Base-by-base conservation (phyloP, 148 eudicot genomes). In the Polygonum maritimum region DNA sequence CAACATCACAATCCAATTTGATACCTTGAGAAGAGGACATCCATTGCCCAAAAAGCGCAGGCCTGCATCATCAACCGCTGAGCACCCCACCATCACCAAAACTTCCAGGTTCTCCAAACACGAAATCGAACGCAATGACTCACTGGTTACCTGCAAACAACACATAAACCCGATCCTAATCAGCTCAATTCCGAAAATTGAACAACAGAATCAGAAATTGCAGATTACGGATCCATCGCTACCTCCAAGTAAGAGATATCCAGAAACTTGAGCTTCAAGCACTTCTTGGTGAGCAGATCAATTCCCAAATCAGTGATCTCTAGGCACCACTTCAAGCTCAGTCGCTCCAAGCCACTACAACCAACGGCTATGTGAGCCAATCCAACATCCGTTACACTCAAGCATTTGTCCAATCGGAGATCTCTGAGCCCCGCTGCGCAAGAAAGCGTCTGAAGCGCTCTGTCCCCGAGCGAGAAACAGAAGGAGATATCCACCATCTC, bases 1-100 rank as follows among this genome's bases (percentile, higher is more conserved):
- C 26, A 44, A 2, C 1, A 31, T 3, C 16, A 72, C 33, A 9
- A 45, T 26, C 49, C 33, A 72, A 72, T 10, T 44, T 15, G 33
- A 22, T 72, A 92, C 97, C 94, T 88, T 88, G 79, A 92, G 94
- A n/a, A 85, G 86, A 81, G 94, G 87, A 69, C 97, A 89, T 21
- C 91, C 94, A 58, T 78, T 65, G 72, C 85, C 89, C 54, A 92
- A 80, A 75, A 85, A 82, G 48, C 41, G 70, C 85, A 92, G 73
- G n/a, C 92, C 97, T 48, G 21, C 73, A 84, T 92, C 94, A 83
- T 88, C 89, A 73, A 92, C 81, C 44, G 75, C 48, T 39, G 82
- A 81, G 76, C 97, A 89, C 12, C 92, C 91, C 51, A 78, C 87
- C 92, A 92, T 92, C 19, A 41, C 52, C 79, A 92, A 85, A 74